phyloP scores from a whole-genome alignment of 768 basidiomycete species.

The Tulasnella sp. region DNA sequence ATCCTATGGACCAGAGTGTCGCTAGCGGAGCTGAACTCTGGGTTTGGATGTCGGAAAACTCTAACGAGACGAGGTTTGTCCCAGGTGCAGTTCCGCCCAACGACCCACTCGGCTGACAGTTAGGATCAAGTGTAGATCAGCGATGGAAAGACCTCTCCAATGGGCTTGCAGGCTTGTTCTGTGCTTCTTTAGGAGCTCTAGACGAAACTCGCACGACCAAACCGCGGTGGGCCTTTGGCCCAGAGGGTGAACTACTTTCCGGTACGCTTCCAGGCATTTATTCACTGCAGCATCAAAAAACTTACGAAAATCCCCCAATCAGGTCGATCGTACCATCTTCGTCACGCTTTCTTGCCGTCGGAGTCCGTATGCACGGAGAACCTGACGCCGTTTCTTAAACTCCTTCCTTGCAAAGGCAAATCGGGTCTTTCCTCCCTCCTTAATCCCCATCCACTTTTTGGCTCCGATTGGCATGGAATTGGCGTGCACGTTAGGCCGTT shows the following conservation, averaged over 20 bases:
- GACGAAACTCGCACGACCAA: slow-evolving; percentile 72
- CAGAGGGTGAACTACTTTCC: slow-evolving; percentile 53
- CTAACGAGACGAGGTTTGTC: not conserved
- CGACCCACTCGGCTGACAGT: not conserved
- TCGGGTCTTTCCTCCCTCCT: slow-evolving; percentile 81
- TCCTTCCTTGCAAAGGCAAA: slow-evolving; percentile 85
- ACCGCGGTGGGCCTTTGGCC: slow-evolving; percentile 56
- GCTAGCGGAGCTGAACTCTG: slow-evolving; percentile 85
- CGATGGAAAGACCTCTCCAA: slow-evolving; percentile 86
- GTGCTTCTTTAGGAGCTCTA: slow-evolving; percentile 79
- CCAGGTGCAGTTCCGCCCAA: not conserved
- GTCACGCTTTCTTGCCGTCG: slow-evolving; percentile 72
- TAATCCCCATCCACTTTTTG: slow-evolving; percentile 81
- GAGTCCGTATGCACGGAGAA: slow-evolving; percentile 97
- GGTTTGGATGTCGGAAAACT: slow-evolving; percentile 79
- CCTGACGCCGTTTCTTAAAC: slow-evolving; percentile 90
- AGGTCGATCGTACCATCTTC: slow-evolving; percentile 40
- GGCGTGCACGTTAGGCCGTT: slow-evolving; percentile 70
- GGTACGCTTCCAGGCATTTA: not conserved
- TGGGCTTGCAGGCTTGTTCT: slow-evolving; percentile 88
- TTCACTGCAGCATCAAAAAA: not conserved
- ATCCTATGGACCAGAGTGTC: slow-evolving; percentile 69
- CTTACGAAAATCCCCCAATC: not conserved
- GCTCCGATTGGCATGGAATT: slow-evolving; percentile 89
- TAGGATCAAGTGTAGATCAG: slow-evolving; percentile 54